Evolutionary conservation across 73 alveolate genomes (phyloP), one percentile per base, ranked within the genome.

Genomic region (Paraurostyla sp.): DNA sequence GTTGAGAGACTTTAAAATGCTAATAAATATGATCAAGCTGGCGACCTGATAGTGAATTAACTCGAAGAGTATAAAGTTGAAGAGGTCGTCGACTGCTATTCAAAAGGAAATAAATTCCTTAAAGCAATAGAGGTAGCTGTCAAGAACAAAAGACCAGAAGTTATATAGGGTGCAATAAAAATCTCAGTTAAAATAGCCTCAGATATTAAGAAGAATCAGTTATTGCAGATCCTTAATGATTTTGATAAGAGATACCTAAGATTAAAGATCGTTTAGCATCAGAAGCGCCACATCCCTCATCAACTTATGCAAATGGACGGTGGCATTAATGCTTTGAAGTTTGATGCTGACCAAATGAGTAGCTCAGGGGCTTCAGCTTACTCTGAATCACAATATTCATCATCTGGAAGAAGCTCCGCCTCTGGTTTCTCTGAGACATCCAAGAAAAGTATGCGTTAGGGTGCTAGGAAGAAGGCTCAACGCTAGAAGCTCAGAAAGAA

Each of bases 241-340:
- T 92, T 41, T 41, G 76, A 65, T 25, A 97, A 96, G 80, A 91
- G 95, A 62, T 89, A 84, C 69, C 89, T 91, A 45, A 76, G 99
- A 65, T 93, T 96, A 42, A 84, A 93, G 89, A 91, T 93, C 0
- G 99, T 96, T 16, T 97, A 96, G 90, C 96, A 95, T 54, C 73
- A 88, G 49, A 96, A 93, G 91, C 91, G 75, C 87, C 91, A 40
- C 90, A 90, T 91, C 91, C 97, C 62, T 85, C 91, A 43, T 87
- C 87, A 35, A 82, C 92, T 83, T 78, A 59, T 60, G 57, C 88
- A 80, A 86, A 80, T 89, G 80, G 95, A 84, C 36, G 96, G 91
- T 29, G 80, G 59, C 35, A 92, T 81, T 43, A 93, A 92, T 27
- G 98, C 91, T 32, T 84, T 86, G 54, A 94, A 73, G 22, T 93